Evolutionary conservation across 805 yeast genomes (phyloP).

Genomic region (Schwanniomyces pseudopolymorphus): DNA sequence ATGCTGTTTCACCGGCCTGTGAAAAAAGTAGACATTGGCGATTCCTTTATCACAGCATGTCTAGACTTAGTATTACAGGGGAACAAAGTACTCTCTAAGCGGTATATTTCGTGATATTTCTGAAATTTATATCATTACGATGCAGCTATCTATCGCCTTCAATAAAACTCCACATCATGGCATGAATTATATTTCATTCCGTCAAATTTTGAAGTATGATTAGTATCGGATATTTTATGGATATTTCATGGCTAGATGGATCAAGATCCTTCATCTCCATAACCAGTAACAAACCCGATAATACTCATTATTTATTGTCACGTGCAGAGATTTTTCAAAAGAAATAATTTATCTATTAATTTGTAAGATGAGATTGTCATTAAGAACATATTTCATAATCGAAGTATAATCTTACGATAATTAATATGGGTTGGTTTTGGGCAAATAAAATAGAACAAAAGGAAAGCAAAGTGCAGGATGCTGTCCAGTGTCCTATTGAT

Average conservation of each 20-base stretch:
- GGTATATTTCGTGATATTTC: no score
- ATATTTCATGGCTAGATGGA: no score
- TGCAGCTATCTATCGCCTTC: no score
- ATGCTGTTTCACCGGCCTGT: not conserved
- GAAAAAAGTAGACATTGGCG: not conserved
- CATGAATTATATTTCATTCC: no score
- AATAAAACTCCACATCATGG: no score
- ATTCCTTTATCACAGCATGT: not conserved
- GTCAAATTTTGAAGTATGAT: no score
- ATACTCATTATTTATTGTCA: not conserved
- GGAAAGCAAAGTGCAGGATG: not conserved
- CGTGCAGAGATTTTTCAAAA: not conserved
- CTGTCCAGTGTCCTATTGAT: constrained; percentile 40
- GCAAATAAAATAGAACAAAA: constrained; percentile 37
- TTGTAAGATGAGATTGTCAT: not conserved
- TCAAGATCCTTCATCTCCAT: no score
- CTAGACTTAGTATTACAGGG: not conserved
- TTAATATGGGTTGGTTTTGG: constrained; percentile 89
- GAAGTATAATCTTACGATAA: not conserved
- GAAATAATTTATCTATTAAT: not conserved
- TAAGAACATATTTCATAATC: not conserved
- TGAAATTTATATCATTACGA: no score
- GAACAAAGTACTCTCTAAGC: not conserved
- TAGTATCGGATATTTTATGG: no score
- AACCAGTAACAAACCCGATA: not conserved